Base-by-base conservation (phyloP, 2,329 filamentous ascomycete species). In the Stagonosporopsis rhizophila region DNA sequence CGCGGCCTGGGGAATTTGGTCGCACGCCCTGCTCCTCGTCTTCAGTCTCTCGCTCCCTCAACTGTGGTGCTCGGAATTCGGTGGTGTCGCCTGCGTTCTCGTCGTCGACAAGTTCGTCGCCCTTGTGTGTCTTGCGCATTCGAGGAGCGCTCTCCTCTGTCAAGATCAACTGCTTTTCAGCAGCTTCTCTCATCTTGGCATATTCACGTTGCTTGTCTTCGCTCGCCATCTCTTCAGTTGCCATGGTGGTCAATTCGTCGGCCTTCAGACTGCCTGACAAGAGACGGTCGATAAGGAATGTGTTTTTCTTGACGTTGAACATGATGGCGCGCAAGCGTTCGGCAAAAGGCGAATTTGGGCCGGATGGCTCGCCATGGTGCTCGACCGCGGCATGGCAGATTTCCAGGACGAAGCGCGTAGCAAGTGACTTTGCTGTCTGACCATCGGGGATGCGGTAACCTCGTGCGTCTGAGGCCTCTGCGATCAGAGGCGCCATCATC, bases 41-140 rank as follows among this genome's bases (percentile, higher is more conserved):
- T 5, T 61, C 59, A 20, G 64, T 69, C 2, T 72, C 69, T 19
- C 67, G 65, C 38, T 74, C 65, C 5, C 63, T 65, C 12, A 61
- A 52, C 37, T 62, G 65, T 5, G 70, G 71, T 20, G 66, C 62
- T 38, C 59, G 66, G 54, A 71, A 72, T 8, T 74, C 72, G 7
- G 70, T 62, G 41, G 59, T 64, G n/a, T 62, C 61, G 14, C 52
- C 41, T 6, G 56, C 61, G 42, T 68, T 64, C 22, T 96, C 91
- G 41, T 89, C 87, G 59, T 94, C 92, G 15, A 98, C 84, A 15
- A 96, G 77, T 72, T 98, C 95, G 56, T 97, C 93, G 12, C 95
- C 95, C 76, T 98, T 98, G 79, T 98, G 94, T 2, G 94, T 97
- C 65, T 91, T 87, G 67, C 92, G 86, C 53, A 97, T 88, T 3